A percentile compares a stretch with the other conserved stretches of the same genome.
Conservation (phyloP, 169 alveolate genomes). For the Plasmodium cynomolgi region DNA sequence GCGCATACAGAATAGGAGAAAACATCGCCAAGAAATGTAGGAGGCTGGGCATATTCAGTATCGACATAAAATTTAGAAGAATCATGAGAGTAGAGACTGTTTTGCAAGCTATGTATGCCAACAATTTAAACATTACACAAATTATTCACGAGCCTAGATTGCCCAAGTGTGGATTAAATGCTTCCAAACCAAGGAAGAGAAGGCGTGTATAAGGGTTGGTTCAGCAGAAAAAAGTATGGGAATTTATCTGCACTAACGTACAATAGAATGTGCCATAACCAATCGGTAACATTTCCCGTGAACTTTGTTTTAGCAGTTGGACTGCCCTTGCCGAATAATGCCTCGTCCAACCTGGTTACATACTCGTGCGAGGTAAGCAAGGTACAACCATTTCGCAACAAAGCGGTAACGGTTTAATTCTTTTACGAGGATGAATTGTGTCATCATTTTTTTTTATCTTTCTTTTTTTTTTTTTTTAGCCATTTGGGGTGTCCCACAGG, state of each 20-base stretch:
- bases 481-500: not conserved
- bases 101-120: slow-evolving; percentile 89
- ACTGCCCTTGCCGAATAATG: not conserved
- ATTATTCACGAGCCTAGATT: slow-evolving; percentile 89
- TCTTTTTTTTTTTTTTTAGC: not conserved
- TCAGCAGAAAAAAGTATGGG: not conserved
- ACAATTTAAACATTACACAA: slow-evolving; percentile 85
- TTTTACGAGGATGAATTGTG: not conserved
- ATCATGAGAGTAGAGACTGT: slow-evolving; percentile 86
- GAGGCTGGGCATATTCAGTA: slow-evolving; percentile 87
- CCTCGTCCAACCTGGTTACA: not conserved
- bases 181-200: slow-evolving; percentile 88
- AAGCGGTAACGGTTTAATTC: not conserved
- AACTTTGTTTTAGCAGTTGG: not conserved
- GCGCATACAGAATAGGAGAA: slow-evolving; percentile 90
- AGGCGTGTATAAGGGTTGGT: slow-evolving; percentile 82
- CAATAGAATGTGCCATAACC: not conserved
- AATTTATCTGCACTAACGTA: not conserved
- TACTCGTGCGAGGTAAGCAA: not conserved
- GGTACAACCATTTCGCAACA: not conserved
- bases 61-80: slow-evolving; percentile 88
- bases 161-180: slow-evolving; percentile 88
- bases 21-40: slow-evolving; percentile 90
- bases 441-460: not conserved
- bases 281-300: not conserved